These are phyloP conservation scores for Clonostachys rosea DNA, from an alignment of 2,329 filamentous ascomycete genomes.

Conservation along the genomic window DNA sequence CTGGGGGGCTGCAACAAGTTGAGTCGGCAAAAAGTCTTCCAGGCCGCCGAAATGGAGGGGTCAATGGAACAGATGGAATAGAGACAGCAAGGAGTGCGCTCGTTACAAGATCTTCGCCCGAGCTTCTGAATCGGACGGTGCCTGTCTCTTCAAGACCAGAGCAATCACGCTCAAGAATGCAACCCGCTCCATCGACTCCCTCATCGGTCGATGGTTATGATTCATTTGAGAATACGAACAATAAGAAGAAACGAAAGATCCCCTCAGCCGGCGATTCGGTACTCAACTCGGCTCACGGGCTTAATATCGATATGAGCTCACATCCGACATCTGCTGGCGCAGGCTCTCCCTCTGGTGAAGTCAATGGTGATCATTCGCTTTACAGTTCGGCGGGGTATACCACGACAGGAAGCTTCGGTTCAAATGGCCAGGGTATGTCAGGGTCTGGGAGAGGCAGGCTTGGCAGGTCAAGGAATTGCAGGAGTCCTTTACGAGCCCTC, in stretches of 20 bases:
- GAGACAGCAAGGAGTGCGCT: conserved; percentile 22
- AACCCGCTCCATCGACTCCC: conserved; percentile 62
- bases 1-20: conserved; percentile 11
- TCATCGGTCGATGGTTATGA: conserved; percentile 86
- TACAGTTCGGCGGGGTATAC: conserved; percentile 13
- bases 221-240: conserved; percentile 96
- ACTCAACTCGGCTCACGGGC: conserved; percentile 32
- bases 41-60: conserved; percentile 14
- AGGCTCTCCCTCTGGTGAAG: not conserved
- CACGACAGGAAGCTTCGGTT: conserved; percentile 37
- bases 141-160: conserved; percentile 38
- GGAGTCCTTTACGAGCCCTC: conserved; percentile 57
- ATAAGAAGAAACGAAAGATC: conserved; percentile 99
- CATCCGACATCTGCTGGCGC: not conserved
- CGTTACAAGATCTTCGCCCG: conserved; percentile 40
- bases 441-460: conserved; percentile 82
- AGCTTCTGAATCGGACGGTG: conserved; percentile 34
- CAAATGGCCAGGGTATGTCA: conserved; percentile 59
- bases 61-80: too few relatives aligned
- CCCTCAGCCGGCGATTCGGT: conserved; percentile 75
- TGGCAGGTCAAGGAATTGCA: conserved; percentile 59
- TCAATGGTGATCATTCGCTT: conserved; percentile 14
- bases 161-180: conserved; percentile 39
- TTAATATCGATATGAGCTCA: conserved; percentile 34
- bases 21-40: conserved; percentile 15